phyloP scores from a whole-genome alignment of 2,329 filamentous ascomycete genomes.

The Xylariaceae sp. region DNA sequence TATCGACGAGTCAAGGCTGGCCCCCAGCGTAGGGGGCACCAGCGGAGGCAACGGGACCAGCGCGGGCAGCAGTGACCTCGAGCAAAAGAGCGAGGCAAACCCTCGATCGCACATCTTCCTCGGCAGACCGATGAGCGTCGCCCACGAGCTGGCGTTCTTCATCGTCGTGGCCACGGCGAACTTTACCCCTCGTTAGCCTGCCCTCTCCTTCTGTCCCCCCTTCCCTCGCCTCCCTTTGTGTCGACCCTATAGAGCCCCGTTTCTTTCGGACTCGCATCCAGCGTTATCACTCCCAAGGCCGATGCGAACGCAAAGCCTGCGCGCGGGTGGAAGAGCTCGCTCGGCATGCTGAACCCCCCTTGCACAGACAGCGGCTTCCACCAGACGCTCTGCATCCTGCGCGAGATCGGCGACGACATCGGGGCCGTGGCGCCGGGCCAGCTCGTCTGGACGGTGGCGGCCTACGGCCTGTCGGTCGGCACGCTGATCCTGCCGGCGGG shows the following conservation, averaged over 20 bases:
- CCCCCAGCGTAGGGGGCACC: too few species aligned
- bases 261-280: too few species aligned
- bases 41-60: constrained; percentile 9
- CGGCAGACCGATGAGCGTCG: constrained; percentile 18
- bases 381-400: constrained; percentile 26
- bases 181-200: constrained; percentile 22
- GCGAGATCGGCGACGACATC: constrained; percentile 37
- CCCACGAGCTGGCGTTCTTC: constrained; percentile 21
- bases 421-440: constrained; percentile 31
- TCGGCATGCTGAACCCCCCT: too few species aligned
- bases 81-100: constrained; percentile 10
- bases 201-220: neutral
- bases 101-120: constrained; percentile 20
- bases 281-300: too few species aligned
- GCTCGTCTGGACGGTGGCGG: constrained; percentile 38
- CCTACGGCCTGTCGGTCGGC: constrained; percentile 40
- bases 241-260: too few species aligned
- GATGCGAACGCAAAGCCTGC: too few species aligned
- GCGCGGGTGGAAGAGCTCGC: too few species aligned
- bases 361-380: constrained; percentile 24
- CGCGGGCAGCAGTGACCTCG: constrained; percentile 13
- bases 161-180: constrained; percentile 22
- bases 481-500: constrained; percentile 43
- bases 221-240: neutral
- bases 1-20: too few species aligned